Evolutionary conservation across 2,329 filamentous ascomycete species (phyloP).

Genomic region (Dactylella cylindrospora): DNA sequence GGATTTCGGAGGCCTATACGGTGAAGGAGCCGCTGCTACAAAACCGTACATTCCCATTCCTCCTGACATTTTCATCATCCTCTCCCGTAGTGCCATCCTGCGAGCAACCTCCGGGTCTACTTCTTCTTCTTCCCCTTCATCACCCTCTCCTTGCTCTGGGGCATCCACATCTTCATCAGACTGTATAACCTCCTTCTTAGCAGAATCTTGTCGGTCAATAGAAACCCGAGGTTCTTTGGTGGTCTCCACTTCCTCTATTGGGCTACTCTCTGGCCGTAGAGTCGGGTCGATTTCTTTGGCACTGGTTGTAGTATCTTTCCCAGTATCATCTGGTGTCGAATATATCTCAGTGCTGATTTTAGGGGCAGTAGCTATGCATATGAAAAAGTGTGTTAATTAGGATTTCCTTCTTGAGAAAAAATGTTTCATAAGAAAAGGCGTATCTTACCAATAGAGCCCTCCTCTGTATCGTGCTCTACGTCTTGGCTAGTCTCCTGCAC

Average conservation of each 20-base stretch:
- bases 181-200: conserved; percentile 51
- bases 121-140: conserved; percentile 54
- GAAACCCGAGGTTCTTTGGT: not conserved
- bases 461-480: conserved; percentile 3
- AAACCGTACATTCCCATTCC: conserved; percentile 96
- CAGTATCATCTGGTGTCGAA: conserved; percentile 3
- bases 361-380: not conserved
- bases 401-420: too few species aligned
- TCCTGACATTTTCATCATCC: conserved; percentile 98
- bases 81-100: conserved; percentile 82
- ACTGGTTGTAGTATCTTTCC: not conserved
- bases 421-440: not conserved
- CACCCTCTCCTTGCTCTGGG: conserved; percentile 53
- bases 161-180: conserved; percentile 49
- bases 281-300: not conserved
- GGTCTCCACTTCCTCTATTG: not conserved
- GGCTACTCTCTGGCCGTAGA: not conserved
- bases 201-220: conserved; percentile 51
- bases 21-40: conserved; percentile 52
- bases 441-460: not conserved
- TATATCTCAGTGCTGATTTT: conserved; percentile 2
- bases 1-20: conserved; percentile 46
- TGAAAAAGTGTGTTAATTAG: too few species aligned
- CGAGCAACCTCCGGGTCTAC: conserved; percentile 83
- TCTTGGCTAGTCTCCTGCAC: conserved; percentile 1